A percentile compares a stretch with the other conserved stretches of the same genome.
Conservation (phyloP, 768 basidiomycete species). For the Tylopilus vinaceipallidus region DNA sequence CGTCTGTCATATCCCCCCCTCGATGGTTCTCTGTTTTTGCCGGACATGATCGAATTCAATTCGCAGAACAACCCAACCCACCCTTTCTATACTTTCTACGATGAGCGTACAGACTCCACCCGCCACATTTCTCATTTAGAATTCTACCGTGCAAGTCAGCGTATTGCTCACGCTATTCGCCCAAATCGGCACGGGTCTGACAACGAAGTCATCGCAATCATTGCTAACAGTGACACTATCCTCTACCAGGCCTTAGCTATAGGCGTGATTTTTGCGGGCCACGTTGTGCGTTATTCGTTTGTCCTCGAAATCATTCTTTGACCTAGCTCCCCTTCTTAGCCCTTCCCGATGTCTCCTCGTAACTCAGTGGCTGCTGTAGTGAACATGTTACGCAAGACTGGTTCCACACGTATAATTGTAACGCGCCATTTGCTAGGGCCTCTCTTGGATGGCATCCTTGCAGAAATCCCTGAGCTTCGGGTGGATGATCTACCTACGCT, state of each 20-base stretch:
- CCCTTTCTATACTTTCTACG: conserved; percentile 33
- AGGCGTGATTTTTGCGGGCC: conserved; percentile 30
- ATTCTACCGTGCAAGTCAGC: conserved; percentile 44
- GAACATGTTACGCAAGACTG: conserved; percentile 36
- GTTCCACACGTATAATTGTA: conserved; percentile 38
- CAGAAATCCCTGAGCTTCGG: conserved; percentile 17
- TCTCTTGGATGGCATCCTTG: conserved; percentile 31
- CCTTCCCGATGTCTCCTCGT: conserved; percentile 36
- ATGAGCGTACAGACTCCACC: conserved; percentile 14
- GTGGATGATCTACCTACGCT: conserved; percentile 17
- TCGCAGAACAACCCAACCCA: conserved; percentile 33
- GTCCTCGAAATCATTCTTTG: background rate
- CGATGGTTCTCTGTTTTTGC: conserved; percentile 32
- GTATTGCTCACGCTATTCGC: conserved; percentile 39
- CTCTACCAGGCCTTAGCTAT: conserved; percentile 42
- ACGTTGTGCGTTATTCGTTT: background rate
- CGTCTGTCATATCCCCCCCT: conserved; percentile 22
- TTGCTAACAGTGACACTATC: conserved; percentile 39
- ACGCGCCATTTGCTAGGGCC: conserved; percentile 30
- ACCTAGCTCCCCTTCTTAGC: conserved; percentile 7
- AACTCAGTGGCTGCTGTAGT: conserved; percentile 37
- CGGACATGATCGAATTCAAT: conserved; percentile 23
- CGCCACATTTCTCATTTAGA: conserved; percentile 39
- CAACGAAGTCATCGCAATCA: conserved; percentile 36
- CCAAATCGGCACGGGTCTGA: conserved; percentile 33